phyloP scores from a whole-genome alignment of 495 filamentous ascomycete species.

The Venustampulla echinocandica region DNA sequence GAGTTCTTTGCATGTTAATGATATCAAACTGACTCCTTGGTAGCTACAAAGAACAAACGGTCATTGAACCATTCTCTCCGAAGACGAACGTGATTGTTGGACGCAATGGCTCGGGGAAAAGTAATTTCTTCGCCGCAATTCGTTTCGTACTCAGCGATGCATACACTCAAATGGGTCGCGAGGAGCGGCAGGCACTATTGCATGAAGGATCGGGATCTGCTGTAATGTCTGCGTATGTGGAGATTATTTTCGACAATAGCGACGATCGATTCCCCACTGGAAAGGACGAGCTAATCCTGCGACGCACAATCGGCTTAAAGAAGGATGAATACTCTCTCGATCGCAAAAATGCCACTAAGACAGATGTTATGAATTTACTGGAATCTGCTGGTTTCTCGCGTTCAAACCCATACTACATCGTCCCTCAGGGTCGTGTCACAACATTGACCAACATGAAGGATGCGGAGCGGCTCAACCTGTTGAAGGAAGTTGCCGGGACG shows the following conservation, averaged over 20 bases:
- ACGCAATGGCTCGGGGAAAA: conserved; percentile 98
- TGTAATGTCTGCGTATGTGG: conserved; percentile 98
- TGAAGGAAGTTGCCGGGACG: conserved; percentile 96
- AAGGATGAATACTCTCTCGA: conserved; percentile 98
- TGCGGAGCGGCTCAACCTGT: conserved; percentile 70
- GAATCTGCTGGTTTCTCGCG: conserved; percentile 95
- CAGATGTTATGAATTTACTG: conserved; percentile 90
- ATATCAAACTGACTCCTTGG: conserved; percentile 12
- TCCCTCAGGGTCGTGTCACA: conserved; percentile 93
- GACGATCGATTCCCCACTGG: conserved; percentile 95
- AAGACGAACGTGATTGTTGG: conserved; percentile 99
- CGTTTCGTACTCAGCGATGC: conserved; percentile 97
- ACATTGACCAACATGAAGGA: conserved; percentile 98
- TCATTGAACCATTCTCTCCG: conserved; percentile 96
- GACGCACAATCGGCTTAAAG: conserved; percentile 91
- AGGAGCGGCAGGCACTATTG: conserved; percentile 89
- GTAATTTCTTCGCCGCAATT: conserved; percentile 99
- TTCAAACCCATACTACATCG: conserved; percentile 98
- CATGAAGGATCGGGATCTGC: conserved; percentile 96
- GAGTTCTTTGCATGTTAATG: conserved; percentile 17
- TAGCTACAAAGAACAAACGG: conserved; percentile 98
- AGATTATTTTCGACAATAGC: conserved; percentile 97
- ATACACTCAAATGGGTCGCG: conserved; percentile 90
- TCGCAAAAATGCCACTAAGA: conserved; percentile 88
- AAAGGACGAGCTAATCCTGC: conserved; percentile 78